Base-by-base conservation (phyloP, 805 yeast species). In the Priceomyces castillae region DNA sequence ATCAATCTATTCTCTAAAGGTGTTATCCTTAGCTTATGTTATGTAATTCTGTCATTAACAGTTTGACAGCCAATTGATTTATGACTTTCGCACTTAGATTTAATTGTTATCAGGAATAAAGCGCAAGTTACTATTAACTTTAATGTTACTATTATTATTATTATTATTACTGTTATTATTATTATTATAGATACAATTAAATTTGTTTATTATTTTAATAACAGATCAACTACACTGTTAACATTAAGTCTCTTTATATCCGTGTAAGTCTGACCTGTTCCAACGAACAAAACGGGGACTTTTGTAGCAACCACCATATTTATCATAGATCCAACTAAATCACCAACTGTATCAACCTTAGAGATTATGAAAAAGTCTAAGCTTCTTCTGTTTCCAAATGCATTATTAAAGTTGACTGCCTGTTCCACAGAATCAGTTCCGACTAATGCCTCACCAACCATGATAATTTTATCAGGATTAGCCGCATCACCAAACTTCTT, bases 401-500 rank as follows among this genome's bases (percentile, higher is more conserved):
- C 97, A 53, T 82, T 80, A 60, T 92, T 90, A 71, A 92, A 92
- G 61, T 94, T 90, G 41, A 80, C 80, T 0, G 98, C 98, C 63
- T 92, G 99, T 63, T 86, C 86, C 2, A 94, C 97, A 1, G 97
- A 88, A 61, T 92, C 99, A 0, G 98, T 90, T 14, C 99, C 99
- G 1, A 92, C 98, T 30, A 92, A 71, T 0, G 99, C 99, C 65
- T 92, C 99, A 34, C 97, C 98, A 15, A 92, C 99, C 98, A 94
- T 94, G 58, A 92, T 90, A 56, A 92, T 92, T 62, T 88, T 92
- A 65, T 92, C 94, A 0, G 98, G 99, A 39, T 88, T 77, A 2
- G 98, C 98, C 39, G 95, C 90, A 56, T 86, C 89, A 14, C 97
- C 98, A 64, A 92, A 92, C 43, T 92, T 88, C 53, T 90, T 95